Base-by-base conservation (phyloP, 305 asterid genomes). In the Fraxinus paxiana region DNA sequence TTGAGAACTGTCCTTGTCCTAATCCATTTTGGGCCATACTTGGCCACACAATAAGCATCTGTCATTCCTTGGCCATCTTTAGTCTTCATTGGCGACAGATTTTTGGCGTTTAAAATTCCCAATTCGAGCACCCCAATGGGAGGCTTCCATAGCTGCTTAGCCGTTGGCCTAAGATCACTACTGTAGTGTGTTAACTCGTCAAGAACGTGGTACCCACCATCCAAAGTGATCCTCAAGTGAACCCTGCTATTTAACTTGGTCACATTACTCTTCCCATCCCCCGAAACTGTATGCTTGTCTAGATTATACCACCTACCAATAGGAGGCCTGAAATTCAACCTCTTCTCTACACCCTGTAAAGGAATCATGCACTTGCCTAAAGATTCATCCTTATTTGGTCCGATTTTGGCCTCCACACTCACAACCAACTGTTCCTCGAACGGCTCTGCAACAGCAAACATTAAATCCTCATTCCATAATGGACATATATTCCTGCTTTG, bases 151-250 rank as follows among this genome's bases (percentile, higher is more conserved):
- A 95, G 91, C 87, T 91, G 94, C 73, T 92, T 87, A 28, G 98
- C 91, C 0, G 98, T 87, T 8, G 98, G 82, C 82, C 92, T 89
- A 17, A 93, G 82, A 85, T 95, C 98, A 75, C 98, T 95, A 20
- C 98, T 93, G 31, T 93, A 86, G 59, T 92, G 95, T 7, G 98
- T 91, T 73, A 95, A 82, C 87, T 95, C 98, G 76, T 95, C 98
- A 80, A 95, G 97, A 85, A 95, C 98, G 83, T 95, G 98, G 76
- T 93, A 95, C 7, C 98, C 98, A 4, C 98, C 98, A 71, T 95
- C 98, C 71, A 95, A 86, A 51, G 88, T 87, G 43, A 92, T 78
- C 87, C 98, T 93, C 84, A 91, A 76, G 76, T 92, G 98, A 80
- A 95, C 81, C 90, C 93, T 86, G 80, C 94, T 86, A 31, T 80